A percentile compares a stretch with the other conserved stretches of the same genome.
These are phyloP conservation scores for Yamadazyma sp. DNA, from an alignment of 805 yeast genomes.

Conservation along the genomic window DNA sequence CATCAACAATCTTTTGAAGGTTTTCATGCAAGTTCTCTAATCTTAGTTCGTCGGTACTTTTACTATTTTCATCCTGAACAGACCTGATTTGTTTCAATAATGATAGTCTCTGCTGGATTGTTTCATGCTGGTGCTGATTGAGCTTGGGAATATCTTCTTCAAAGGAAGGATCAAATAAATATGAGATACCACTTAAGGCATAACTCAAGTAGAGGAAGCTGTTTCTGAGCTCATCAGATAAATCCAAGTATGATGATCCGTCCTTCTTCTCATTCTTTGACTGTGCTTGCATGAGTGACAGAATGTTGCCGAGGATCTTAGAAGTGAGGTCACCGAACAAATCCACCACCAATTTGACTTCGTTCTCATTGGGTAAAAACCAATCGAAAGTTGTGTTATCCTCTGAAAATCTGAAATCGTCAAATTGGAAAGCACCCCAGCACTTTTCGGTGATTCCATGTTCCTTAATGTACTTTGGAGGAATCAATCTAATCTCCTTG, in stretches of 20 bases:
- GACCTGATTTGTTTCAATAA: conserved; percentile 33
- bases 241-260: conserved; percentile 22
- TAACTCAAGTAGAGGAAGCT: conserved; percentile 58
- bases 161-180: conserved; percentile 71
- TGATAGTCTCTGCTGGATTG: conserved; percentile 36
- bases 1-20: conserved; percentile 33
- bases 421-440: conserved; percentile 78
- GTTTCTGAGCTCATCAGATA: conserved; percentile 54
- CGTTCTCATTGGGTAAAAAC: conserved; percentile 65
- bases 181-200: conserved; percentile 66
- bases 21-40: conserved; percentile 33
- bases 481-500: conserved; percentile 53
- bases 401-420: conserved; percentile 45
- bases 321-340: conserved; percentile 52
- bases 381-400: conserved; percentile 62
- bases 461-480: conserved; percentile 41
- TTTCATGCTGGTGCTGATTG: conserved; percentile 27
- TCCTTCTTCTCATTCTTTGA: conserved; percentile 18
- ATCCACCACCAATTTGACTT: conserved; percentile 59
- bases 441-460: conserved; percentile 48
- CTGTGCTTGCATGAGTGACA: conserved; percentile 28
- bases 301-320: conserved; percentile 44
- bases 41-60: conserved; percentile 23
- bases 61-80: conserved; percentile 18
- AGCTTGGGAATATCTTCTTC: conserved; percentile 46